Conservation (phyloP, 192 early-diverging fungal genomes). For the Coemansia sp. region DNA sequence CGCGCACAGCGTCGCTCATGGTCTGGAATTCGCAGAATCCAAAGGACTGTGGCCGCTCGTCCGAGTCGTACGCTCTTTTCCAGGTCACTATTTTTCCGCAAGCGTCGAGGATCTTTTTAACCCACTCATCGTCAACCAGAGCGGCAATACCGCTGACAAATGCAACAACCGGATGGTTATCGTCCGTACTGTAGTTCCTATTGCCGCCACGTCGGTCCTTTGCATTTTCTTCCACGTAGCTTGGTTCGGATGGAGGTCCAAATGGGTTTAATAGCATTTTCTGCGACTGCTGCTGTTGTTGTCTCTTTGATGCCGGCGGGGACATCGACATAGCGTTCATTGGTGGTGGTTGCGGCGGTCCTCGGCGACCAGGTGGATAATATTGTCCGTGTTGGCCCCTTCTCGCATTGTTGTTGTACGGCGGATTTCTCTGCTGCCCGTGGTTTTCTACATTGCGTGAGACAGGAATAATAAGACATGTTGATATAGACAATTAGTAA, state of each 20-base stretch:
- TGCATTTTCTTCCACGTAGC: background rate
- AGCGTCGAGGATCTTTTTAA: conserved; percentile 27
- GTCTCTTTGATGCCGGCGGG: background rate
- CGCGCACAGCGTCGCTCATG: conserved; percentile 16
- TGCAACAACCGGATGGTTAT: conserved; percentile 9
- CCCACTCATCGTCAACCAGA: conserved; percentile 24
- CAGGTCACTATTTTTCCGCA: conserved; percentile 37
- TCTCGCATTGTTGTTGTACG: conserved; percentile 2
- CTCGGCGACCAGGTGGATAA: background rate
- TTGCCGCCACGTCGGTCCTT: background rate
- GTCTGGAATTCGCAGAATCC: conserved; percentile 49
- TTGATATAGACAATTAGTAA: too few relatives aligned
- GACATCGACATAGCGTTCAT: background rate
- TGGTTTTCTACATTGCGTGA: background rate
- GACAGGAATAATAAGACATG: too few relatives aligned
- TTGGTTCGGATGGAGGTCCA: conserved; percentile 13
- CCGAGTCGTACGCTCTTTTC: conserved; percentile 22
- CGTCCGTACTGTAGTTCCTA: background rate
- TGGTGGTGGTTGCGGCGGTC: conserved; percentile 1
- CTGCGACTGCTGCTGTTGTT: conserved; percentile 1
- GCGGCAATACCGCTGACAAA: conserved; percentile 32
- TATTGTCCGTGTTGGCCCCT: conserved; percentile 3
- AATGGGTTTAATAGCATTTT: conserved; percentile 30
- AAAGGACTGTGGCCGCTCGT: conserved; percentile 38
- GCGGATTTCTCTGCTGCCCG: background rate